Percentiles rank a stretch among this genome's conserved stretches.
These are phyloP conservation scores for Fusarium proliferatum DNA, from an alignment of 2,329 filamentous ascomycete genomes.

Conservation along the genomic window DNA sequence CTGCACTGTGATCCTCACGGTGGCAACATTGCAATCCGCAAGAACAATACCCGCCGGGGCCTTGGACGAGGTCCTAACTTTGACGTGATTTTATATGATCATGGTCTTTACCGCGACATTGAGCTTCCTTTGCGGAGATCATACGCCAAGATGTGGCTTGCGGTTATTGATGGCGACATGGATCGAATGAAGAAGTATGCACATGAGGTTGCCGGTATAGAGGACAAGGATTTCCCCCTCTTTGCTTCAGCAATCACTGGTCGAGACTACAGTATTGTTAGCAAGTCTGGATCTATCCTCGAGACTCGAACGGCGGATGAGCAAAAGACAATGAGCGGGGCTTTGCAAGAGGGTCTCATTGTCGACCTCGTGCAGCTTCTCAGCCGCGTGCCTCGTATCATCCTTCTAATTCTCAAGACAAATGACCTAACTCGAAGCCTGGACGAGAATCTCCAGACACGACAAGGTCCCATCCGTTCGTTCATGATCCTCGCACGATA, in stretches of 20 bases:
- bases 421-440: slow-evolving; percentile 95
- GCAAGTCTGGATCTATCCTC: slow-evolving; percentile 66
- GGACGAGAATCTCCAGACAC: slow-evolving; percentile 88
- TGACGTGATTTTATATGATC: slow-evolving; percentile 95
- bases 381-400: slow-evolving; percentile 88
- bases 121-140: slow-evolving; percentile 80
- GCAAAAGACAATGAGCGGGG: slow-evolving; percentile 85
- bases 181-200: slow-evolving; percentile 87
- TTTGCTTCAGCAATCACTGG: slow-evolving; percentile 98
- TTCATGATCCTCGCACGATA: slow-evolving; percentile 77
- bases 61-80: slow-evolving; percentile 76
- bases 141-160: slow-evolving; percentile 98
- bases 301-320: slow-evolving; percentile 76
- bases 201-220: slow-evolving; percentile 87
- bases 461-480: slow-evolving; percentile 70
- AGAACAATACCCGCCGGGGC: slow-evolving; percentile 70
- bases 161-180: slow-evolving; percentile 91
- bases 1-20: slow-evolving; percentile 97
- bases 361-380: slow-evolving; percentile 89
- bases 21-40: slow-evolving; percentile 92
- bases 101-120: slow-evolving; percentile 95
- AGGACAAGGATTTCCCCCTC: slow-evolving; percentile 89
- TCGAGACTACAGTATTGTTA: slow-evolving; percentile 84
- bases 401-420: slow-evolving; percentile 95
- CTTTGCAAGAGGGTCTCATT: slow-evolving; percentile 87